These are phyloP conservation scores for Arthrobotrys conoides DNA, from an alignment of 2,329 filamentous ascomycete genomes.

Conservation along the genomic window DNA sequence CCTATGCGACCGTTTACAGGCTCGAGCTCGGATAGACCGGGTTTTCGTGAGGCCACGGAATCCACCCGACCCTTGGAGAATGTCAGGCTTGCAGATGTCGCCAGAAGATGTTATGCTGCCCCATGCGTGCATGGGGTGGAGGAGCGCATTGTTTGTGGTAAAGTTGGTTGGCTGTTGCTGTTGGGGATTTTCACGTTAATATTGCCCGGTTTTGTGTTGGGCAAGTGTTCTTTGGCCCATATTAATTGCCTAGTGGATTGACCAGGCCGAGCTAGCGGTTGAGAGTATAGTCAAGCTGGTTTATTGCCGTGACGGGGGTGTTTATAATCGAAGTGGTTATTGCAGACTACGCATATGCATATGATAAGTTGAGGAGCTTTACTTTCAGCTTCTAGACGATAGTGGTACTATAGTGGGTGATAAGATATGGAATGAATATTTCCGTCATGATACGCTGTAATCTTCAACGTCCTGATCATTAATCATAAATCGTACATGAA, in stretches of 20 bases:
- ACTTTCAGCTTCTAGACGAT: too few species aligned
- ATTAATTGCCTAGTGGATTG: too few species aligned
- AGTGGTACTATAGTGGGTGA: too few species aligned
- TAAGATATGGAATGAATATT: neutral
- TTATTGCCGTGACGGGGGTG: too few species aligned
- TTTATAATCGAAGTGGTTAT: too few species aligned
- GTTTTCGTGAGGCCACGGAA: neutral
- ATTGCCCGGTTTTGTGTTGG: neutral
- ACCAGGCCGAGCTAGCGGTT: neutral
- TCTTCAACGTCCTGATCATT: neutral
- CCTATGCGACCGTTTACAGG: neutral
- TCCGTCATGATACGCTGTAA: neutral
- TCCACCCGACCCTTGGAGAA: neutral
- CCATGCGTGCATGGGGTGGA: neutral
- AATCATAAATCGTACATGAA: neutral
- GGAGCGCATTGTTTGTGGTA: neutral
- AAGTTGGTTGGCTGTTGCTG: too few species aligned
- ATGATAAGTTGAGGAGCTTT: too few species aligned
- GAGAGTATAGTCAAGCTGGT: too few species aligned
- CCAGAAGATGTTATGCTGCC: neutral
- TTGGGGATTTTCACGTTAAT: neutral
- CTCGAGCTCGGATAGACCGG: slow-evolving; percentile 2
- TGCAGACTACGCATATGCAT: too few species aligned
- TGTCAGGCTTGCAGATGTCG: slow-evolving; percentile 15
- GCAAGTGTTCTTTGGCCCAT: neutral